Percentiles rank a stretch among this genome's conserved stretches.
phyloP scores from a whole-genome alignment of 2,329 filamentous ascomycete species.

The Fusarium siculi region DNA sequence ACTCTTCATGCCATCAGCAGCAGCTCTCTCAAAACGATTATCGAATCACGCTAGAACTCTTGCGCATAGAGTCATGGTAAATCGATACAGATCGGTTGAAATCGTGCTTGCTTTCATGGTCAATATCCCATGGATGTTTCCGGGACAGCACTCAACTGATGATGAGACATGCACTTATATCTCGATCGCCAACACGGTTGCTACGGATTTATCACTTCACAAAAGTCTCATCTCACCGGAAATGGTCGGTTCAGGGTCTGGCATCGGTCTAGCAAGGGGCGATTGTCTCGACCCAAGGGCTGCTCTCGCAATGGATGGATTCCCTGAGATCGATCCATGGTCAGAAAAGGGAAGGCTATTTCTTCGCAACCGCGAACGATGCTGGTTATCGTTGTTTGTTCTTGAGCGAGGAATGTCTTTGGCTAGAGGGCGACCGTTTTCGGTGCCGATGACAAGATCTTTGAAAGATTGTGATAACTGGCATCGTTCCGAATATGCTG shows the following conservation, averaged over 20 bases:
- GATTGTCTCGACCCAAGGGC: slow-evolving; percentile 76
- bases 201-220: slow-evolving; percentile 75
- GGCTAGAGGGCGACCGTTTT: slow-evolving; percentile 75
- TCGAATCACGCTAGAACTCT: slow-evolving; percentile 72
- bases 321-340: slow-evolving; percentile 68
- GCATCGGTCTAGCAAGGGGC: slow-evolving; percentile 64
- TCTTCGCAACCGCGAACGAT: slow-evolving; percentile 72
- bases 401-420: slow-evolving; percentile 77
- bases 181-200: slow-evolving; percentile 74
- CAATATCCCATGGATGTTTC: slow-evolving; percentile 80
- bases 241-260: slow-evolving; percentile 57
- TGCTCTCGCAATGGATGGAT: slow-evolving; percentile 75
- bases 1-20: slow-evolving; percentile 72
- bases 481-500: slow-evolving; percentile 72
- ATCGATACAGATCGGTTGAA: slow-evolving; percentile 75
- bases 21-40: slow-evolving; percentile 72
- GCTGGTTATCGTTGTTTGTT: slow-evolving; percentile 78
- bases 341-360: slow-evolving; percentile 71
- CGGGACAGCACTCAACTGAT: slow-evolving; percentile 73
- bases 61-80: slow-evolving; percentile 69
- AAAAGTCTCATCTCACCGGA: slow-evolving; percentile 71
- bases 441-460: slow-evolving; percentile 72
- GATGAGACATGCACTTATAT: slow-evolving; percentile 80
- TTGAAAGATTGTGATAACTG: slow-evolving; percentile 75
- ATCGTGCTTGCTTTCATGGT: slow-evolving; percentile 81